Conservation (phyloP, 768 basidiomycete species). For the Tylopilus sp. region DNA sequence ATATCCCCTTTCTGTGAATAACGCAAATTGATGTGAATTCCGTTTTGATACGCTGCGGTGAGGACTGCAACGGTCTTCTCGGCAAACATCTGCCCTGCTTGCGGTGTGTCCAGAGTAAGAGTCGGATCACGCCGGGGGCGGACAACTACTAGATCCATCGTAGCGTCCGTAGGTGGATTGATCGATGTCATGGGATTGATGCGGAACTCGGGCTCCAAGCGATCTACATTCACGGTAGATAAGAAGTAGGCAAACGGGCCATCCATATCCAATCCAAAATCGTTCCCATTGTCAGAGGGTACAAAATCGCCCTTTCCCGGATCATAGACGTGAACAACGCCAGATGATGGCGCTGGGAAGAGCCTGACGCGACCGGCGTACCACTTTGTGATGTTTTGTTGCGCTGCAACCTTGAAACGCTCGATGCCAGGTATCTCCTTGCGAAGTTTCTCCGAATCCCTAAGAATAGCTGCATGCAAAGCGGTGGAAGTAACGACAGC, state of each 20-base stretch:
- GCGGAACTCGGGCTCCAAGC: slow-evolving; percentile 79
- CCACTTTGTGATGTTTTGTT: slow-evolving; percentile 70
- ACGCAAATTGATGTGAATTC: slow-evolving; percentile 60
- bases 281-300: slow-evolving; percentile 32
- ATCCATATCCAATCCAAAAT: slow-evolving; percentile 43
- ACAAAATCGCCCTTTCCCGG: slow-evolving; percentile 47
- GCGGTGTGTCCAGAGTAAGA: slow-evolving; percentile 38
- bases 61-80: slow-evolving; percentile 53
- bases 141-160: slow-evolving; percentile 73
- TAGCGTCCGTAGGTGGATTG: slow-evolving; percentile 40
- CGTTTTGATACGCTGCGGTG: slow-evolving; percentile 71
- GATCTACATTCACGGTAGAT: slow-evolving; percentile 76
- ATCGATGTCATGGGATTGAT: slow-evolving; percentile 62
- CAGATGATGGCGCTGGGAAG: slow-evolving; percentile 39
- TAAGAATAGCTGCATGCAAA: slow-evolving; percentile 81
- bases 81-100: slow-evolving; percentile 48
- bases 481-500: slow-evolving; percentile 83
- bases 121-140: slow-evolving; percentile 65
- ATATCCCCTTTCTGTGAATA: slow-evolving; percentile 49
- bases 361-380: slow-evolving; percentile 60
- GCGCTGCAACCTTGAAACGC: slow-evolving; percentile 84
- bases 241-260: slow-evolving; percentile 90
- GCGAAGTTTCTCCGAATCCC: slow-evolving; percentile 76
- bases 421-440: slow-evolving; percentile 69
- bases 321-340: slow-evolving; percentile 60